Base-by-base conservation (phyloP, 148 eudicot genomes). In the Rhododendron griersonianum region DNA sequence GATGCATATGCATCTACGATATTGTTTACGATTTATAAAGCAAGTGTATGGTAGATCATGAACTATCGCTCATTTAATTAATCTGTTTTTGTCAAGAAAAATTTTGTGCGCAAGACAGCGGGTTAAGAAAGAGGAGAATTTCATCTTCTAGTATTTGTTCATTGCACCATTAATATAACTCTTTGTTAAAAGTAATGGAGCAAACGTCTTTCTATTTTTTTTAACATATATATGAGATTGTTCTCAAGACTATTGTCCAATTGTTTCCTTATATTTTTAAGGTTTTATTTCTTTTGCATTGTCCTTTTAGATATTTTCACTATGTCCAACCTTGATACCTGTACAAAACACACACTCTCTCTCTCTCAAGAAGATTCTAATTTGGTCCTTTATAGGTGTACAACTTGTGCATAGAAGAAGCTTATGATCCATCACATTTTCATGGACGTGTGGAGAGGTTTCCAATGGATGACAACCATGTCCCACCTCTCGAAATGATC, bases 391-490 rank as follows among this genome's bases (percentile, higher is more conserved):
- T 84, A 41, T 84, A 93, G 95, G 90, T 92, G 28, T 93, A 92
- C 83, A 93, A 93, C 89, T 88, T 93, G 61, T 93, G 95, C 74
- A 87, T 91, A 75, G 95, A 93, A 87, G 86, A 93, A 90, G 48
- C 82, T 45, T 93, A 93, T 85, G 93, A 93, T 83, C 85, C 92
- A 55, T 91, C 91, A 65, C 93, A 91, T 87, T 93, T 93, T 89
- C 85, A 92, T 87, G 94, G 93, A 14, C 88, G 90, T 13, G 92
- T 92, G 76, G 95, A 91, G 90, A 92, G 87, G 77, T 92, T 86
- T 80, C 94, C 95, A 10, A 88, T 93, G 83, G 95, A 93, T 75
- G 94, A 93, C 87, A 92, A 93, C 80, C 95, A 92, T 75, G 94
- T 93, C 41, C 92, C 95, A 39, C 89, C 91, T 16, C 87, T 93